Conservation (phyloP, 192 early-diverging fungal genomes). For the Backusella parvicylindrica region DNA sequence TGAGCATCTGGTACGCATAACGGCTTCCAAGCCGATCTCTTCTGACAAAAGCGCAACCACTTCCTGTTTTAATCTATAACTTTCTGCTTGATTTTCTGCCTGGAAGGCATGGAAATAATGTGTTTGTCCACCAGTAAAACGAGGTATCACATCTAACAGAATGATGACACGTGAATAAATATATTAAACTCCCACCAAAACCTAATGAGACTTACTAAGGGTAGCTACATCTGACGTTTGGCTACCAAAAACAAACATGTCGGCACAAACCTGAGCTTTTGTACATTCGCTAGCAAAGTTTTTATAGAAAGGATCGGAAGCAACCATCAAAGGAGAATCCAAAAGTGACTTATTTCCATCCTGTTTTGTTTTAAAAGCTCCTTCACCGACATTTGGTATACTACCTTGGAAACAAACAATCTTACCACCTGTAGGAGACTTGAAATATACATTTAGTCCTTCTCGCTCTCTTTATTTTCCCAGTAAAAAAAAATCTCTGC, state of each 20-base stretch:
- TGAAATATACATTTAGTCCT: not conserved
- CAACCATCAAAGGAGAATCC: constrained; percentile 80
- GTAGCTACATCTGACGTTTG: constrained; percentile 87
- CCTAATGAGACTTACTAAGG: constrained; percentile 43
- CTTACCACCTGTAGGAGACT: constrained; percentile 82
- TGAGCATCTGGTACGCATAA: constrained; percentile 89
- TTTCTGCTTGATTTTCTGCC: constrained; percentile 56
- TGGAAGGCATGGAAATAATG: constrained; percentile 83
- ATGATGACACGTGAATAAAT: not conserved
- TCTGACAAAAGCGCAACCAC: constrained; percentile 64
- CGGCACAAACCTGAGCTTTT: constrained; percentile 77
- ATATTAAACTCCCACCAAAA: not conserved
- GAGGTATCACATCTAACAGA: constrained; percentile 59
- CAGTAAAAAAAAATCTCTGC: constrained; percentile 1
- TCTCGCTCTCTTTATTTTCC: too few relatives aligned
- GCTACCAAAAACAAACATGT: constrained; percentile 86
- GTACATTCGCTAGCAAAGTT: constrained; percentile 82
- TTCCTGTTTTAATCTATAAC: constrained; percentile 70
- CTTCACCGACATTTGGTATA: constrained; percentile 83
- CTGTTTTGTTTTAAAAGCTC: constrained; percentile 77
- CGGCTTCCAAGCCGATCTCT: constrained; percentile 80
- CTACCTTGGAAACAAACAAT: constrained; percentile 83
- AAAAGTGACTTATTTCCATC: constrained; percentile 88
- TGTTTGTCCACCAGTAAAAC: constrained; percentile 85
- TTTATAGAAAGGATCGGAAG: constrained; percentile 84